Base-by-base conservation (phyloP, 371 early-diverging fungal species). In the Dinochytrium kinnereticum region DNA sequence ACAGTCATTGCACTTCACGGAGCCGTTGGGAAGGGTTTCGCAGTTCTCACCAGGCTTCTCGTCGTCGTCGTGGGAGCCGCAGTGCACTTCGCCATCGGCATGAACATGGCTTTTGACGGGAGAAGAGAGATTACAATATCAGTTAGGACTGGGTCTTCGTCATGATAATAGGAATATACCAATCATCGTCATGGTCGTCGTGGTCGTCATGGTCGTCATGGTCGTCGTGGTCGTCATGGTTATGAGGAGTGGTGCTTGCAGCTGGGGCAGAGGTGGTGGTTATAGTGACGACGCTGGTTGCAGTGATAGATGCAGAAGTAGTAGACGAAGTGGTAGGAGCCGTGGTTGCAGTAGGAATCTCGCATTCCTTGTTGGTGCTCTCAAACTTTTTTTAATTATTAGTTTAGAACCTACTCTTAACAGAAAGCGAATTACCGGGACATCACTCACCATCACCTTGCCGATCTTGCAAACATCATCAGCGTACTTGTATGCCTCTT, bases 11-110 rank as follows among this genome's bases (percentile, higher is more conserved):
- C 26, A 5, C 57, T 26, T 19, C 57, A 10, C 26, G 24, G 26
- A 55, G 57, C 57, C 57, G 57, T 55, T 10, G 10, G 10, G 7
- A 30, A 55, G 57, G 15, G 24, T 24, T 55, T 30, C 57, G 24
- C 57, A n/a, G 57, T 57, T n/a, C 13, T 30, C 57, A 13, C 15
- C 15, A 13, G 13, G 33, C 34, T 64, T 36, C 17, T 64, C 64
- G 24, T 33, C 64, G 64, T 15, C 31, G 2, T 37, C 26, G 31
- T 64, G 64, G 19, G 31, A 31, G 2, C 38, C 57, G 57, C 57
- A 55, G 57, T 55, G 57, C 24, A 55, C 10, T n/a, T 57, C 26
- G n/a, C 57, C 57, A 24, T 57, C 57, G 57, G 5, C 57, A 55
- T 17, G 57, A 5, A 15, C 64, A 37, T 64, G 31, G 38, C 17